Percentiles rank a stretch among this genome's conserved stretches.
phyloP scores from a whole-genome alignment of 441 rosid species.

The Gossypium davidsonii region DNA sequence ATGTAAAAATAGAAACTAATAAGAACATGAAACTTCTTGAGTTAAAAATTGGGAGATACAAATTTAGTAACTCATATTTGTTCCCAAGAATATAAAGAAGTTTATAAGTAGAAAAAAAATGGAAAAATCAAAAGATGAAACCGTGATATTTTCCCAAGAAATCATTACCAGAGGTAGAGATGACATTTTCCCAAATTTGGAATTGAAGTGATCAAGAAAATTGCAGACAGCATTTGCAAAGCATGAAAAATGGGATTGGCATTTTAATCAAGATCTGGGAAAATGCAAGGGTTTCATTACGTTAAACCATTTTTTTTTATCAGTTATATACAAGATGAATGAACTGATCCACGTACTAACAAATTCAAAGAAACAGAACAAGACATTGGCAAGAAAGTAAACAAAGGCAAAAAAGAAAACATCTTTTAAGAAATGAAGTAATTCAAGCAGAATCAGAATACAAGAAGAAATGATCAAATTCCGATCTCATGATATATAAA shows the following conservation, averaged over 20 bases:
- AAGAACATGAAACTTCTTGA: no score
- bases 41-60: no score
- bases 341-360: background rate
- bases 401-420: background rate
- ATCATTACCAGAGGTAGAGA: background rate
- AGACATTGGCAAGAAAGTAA: background rate
- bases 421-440: no score
- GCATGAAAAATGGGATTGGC: background rate
- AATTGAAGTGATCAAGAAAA: background rate
- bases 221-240: background rate
- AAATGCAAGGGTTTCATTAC: background rate
- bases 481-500: background rate
- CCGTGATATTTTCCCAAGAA: background rate
- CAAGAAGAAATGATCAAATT: conserved; percentile 3
- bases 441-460: background rate
- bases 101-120: background rate
- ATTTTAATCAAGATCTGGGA: background rate
- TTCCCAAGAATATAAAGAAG: conserved; percentile 15
- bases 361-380: background rate
- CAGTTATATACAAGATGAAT: background rate
- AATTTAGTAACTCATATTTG: background rate
- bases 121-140: background rate
- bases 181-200: background rate
- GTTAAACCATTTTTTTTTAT: background rate
- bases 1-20: no score